Conservation (phyloP, 305 asterid genomes). For the Salvia sclarea region DNA sequence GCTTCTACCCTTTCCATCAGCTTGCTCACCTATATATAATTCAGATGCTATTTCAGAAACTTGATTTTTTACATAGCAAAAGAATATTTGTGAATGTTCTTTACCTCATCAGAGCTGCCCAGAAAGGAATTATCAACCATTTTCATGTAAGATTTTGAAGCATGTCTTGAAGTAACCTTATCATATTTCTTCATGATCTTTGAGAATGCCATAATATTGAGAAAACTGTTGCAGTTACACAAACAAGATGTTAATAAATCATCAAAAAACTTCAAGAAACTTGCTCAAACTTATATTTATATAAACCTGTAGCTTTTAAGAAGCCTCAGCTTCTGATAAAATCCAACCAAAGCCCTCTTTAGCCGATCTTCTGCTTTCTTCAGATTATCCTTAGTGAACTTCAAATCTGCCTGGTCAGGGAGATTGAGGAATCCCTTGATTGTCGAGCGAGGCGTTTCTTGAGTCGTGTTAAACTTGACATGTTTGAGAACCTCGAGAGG, state of each 20-base stretch:
- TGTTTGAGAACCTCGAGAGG: slow-evolving; percentile 49
- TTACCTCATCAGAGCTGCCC: slow-evolving; percentile 80
- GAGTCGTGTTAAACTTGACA: slow-evolving; percentile 55
- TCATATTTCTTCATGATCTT: slow-evolving; percentile 94
- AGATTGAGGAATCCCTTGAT: no score
- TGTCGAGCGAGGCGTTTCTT: slow-evolving; percentile 65
- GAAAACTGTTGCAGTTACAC: slow-evolving; percentile 49
- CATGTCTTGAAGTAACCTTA: slow-evolving; percentile 84
- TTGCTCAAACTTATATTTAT: no score
- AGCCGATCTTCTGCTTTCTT: slow-evolving; percentile 54
- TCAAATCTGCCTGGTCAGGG: slow-evolving; percentile 55
- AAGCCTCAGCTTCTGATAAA: slow-evolving; percentile 63
- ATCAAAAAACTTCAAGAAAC: no score
- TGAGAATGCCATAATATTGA: slow-evolving; percentile 76
- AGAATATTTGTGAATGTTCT: no score
- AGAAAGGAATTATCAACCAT: slow-evolving; percentile 66
- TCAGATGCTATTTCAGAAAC: no score
- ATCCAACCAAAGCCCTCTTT: slow-evolving; percentile 59
- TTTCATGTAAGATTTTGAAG: slow-evolving; percentile 61
- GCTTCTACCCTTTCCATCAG: slow-evolving; percentile 63
- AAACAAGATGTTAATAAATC: slow-evolving; percentile 35
- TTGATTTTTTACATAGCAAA: no score
- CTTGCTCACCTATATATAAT: slow-evolving; percentile 59
- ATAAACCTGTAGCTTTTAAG: slow-evolving; percentile 64
- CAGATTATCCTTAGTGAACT: slow-evolving; percentile 59